Percentiles rank a stretch among this genome's conserved stretches.
phyloP scores from a whole-genome alignment of 768 basidiomycete species.

The Hemileccinum impolitum region DNA sequence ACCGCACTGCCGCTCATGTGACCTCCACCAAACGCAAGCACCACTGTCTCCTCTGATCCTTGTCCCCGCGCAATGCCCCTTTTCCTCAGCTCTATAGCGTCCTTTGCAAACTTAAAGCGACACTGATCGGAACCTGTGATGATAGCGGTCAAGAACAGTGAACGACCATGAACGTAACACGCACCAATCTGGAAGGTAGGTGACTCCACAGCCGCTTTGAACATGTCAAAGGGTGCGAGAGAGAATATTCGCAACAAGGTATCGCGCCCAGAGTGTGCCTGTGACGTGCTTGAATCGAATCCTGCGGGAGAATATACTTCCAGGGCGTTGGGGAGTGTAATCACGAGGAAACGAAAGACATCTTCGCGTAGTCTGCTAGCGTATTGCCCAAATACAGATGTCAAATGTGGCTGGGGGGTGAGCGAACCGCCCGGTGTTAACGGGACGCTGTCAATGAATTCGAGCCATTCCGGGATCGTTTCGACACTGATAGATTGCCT shows the following conservation, averaged over 20 bases:
- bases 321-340: constrained; percentile 65
- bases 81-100: constrained; percentile 80
- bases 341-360: constrained; percentile 74
- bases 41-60: constrained; percentile 85
- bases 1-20: constrained; percentile 70
- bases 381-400: constrained; percentile 72
- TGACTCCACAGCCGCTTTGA: constrained; percentile 79
- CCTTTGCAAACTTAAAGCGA: constrained; percentile 90
- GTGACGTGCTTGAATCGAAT: constrained; percentile 37
- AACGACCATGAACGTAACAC: constrained; percentile 19
- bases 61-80: constrained; percentile 67
- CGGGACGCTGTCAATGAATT: constrained; percentile 64
- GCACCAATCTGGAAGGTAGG: constrained; percentile 76
- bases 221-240: constrained; percentile 82
- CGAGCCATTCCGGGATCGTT: constrained; percentile 72
- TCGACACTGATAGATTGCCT: constrained; percentile 72
- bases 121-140: constrained; percentile 73
- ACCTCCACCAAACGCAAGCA: constrained; percentile 79
- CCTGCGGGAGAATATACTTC: constrained; percentile 46
- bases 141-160: constrained; percentile 11
- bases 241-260: constrained; percentile 72
- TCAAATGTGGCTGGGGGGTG: constrained; percentile 42
- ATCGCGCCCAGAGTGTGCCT: constrained; percentile 51
- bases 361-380: constrained; percentile 74
- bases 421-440: constrained; percentile 44